These are phyloP conservation scores for Cudoniella acicularis DNA, from an alignment of 495 filamentous ascomycete species.

Conservation along the genomic window DNA sequence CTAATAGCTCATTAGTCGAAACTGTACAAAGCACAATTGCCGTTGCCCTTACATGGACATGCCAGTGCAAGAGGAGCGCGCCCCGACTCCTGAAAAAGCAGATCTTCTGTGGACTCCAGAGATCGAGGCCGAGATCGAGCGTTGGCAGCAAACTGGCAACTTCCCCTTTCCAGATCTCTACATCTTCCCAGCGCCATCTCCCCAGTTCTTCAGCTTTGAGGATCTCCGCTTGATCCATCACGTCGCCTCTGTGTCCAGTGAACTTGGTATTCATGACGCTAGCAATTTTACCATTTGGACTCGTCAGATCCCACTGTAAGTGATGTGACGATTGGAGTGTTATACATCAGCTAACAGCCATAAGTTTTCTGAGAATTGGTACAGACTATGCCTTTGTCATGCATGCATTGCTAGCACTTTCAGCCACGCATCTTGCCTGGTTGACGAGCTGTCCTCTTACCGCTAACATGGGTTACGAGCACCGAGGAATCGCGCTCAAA, in stretches of 20 bases:
- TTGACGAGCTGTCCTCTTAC: conserved; percentile 77
- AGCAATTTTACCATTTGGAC: conserved; percentile 88
- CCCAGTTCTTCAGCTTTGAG: conserved; percentile 62
- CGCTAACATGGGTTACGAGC: conserved; percentile 79
- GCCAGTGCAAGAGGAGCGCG: conserved; percentile 59
- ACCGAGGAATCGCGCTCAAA: conserved; percentile 78
- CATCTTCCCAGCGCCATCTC: conserved; percentile 63
- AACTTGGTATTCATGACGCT: conserved; percentile 72
- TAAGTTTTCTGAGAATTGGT: conserved; percentile 81
- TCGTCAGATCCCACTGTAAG: conserved; percentile 86
- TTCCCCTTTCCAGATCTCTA: conserved; percentile 84
- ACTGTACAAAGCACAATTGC: conserved; percentile 98
- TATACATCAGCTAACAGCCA: conserved; percentile 19
- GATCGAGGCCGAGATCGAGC: conserved; percentile 73
- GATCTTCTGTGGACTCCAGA: conserved; percentile 75
- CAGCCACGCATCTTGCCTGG: conserved; percentile 87
- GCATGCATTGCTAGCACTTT: conserved; percentile 86
- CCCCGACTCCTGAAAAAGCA: conserved; percentile 63
- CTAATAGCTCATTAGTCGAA: conserved; percentile 61
- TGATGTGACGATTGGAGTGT: conserved; percentile 20
- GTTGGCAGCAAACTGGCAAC: conserved; percentile 78
- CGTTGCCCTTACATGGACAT: conserved; percentile 95
- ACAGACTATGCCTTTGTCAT: conserved; percentile 82
- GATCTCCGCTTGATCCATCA: conserved; percentile 90
- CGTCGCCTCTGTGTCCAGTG: conserved; percentile 77